A percentile compares a stretch with the other conserved stretches of the same genome.
phyloP scores from a whole-genome alignment of 805 yeast species.

The Saccharomycopsis fibuligera region DNA sequence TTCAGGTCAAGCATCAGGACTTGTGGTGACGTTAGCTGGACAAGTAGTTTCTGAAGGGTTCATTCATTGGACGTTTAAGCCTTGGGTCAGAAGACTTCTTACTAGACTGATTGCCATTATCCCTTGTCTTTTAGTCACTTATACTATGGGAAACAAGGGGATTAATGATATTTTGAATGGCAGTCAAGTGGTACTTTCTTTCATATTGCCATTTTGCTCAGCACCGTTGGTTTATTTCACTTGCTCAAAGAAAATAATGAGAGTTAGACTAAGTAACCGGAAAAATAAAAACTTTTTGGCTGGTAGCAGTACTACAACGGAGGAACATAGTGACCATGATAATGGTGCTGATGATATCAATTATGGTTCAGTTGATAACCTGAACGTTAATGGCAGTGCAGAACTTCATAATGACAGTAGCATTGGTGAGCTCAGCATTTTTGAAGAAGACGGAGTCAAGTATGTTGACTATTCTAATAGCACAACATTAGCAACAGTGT shows the following conservation, averaged over 20 bases:
- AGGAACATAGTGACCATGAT: background rate
- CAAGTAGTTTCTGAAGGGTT: constrained; percentile 92
- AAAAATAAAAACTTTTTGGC: background rate
- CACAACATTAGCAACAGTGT: constrained; percentile 42
- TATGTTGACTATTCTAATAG: constrained; percentile 35
- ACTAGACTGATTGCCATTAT: constrained; percentile 75
- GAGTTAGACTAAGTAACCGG: constrained; percentile 26
- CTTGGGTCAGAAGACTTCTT: constrained; percentile 72
- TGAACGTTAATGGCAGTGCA: too few relatives aligned
- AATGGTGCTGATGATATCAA: background rate
- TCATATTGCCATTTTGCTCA: constrained; percentile 74
- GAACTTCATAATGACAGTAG: too few relatives aligned
- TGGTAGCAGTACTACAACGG: background rate
- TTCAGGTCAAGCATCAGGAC: constrained; percentile 88
- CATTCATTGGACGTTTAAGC: constrained; percentile 70
- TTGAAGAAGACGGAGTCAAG: constrained; percentile 19
- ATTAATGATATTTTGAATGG: constrained; percentile 66
- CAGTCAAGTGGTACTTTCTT: constrained; percentile 77
- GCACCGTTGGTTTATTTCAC: constrained; percentile 86
- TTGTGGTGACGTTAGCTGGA: constrained; percentile 89
- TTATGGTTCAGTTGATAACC: too few relatives aligned
- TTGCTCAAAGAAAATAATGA: constrained; percentile 62
- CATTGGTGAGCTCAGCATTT: too few relatives aligned
- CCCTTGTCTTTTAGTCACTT: constrained; percentile 73
- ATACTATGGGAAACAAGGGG: constrained; percentile 68